These are phyloP conservation scores for Heterococcus sp. DNA, from an alignment of 108 stramenopile genomes.

Conservation along the genomic window DNA sequence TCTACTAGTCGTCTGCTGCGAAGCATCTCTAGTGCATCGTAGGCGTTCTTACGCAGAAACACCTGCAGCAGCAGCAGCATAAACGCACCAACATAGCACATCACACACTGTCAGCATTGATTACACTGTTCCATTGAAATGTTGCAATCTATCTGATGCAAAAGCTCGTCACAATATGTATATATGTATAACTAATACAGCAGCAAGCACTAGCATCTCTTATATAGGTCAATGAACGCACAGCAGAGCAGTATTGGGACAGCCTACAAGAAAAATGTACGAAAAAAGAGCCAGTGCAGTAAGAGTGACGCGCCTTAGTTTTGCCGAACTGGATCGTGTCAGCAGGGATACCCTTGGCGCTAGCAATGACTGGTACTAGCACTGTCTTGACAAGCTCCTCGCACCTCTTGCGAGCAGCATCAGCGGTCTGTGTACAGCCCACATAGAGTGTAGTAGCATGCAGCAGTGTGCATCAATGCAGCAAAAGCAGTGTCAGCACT, in stretches of 20 bases:
- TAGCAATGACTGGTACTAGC: constrained; percentile 6
- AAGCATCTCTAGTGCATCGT: constrained; percentile 41
- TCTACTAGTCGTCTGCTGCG: constrained; percentile 14
- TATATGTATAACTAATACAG: too few species aligned
- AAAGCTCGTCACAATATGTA: too few species aligned
- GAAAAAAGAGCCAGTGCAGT: not conserved
- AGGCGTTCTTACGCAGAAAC: constrained; percentile 28
- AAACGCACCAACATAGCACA: not conserved
- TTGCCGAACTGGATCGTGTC: constrained; percentile 36
- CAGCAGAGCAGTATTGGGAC: too few species aligned
- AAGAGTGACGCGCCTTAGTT: not conserved
- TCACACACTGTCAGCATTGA: too few species aligned
- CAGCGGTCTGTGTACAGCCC: not conserved
- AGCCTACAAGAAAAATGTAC: too few species aligned
- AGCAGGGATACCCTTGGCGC: constrained; percentile 10
- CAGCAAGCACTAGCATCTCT: too few species aligned
- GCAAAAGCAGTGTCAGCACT: not conserved
- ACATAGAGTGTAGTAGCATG: too few species aligned
- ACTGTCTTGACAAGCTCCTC: constrained; percentile 29
- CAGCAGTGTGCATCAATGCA: too few species aligned
- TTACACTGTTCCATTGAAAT: too few species aligned
- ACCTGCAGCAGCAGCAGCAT: constrained; percentile 7
- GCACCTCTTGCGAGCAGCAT: not conserved
- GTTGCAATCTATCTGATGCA: too few species aligned
- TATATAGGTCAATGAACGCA: too few species aligned